Evolutionary conservation across 331 rosid genomes (phyloP).

Genomic region (Malus hybrid): DNA sequence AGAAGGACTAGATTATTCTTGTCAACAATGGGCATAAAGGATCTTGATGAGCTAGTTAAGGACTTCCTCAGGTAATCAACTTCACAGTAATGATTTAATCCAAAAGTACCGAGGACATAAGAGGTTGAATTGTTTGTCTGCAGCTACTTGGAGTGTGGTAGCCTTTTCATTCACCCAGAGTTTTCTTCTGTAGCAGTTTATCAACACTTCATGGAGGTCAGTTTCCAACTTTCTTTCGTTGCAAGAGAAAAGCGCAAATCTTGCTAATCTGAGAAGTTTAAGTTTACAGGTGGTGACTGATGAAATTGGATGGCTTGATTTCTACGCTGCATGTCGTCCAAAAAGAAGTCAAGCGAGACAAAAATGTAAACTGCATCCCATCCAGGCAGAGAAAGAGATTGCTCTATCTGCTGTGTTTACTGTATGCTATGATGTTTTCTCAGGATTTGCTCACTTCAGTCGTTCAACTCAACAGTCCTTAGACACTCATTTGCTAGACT

Average conservation of each 20-base stretch:
- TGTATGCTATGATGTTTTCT: constrained; percentile 59
- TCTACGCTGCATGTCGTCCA: constrained; percentile 37
- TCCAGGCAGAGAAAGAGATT: constrained; percentile 69
- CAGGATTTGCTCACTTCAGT: constrained; percentile 60
- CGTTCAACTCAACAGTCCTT: constrained; percentile 51
- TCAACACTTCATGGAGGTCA: constrained; percentile 70
- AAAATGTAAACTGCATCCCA: constrained; percentile 32
- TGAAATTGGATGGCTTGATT: constrained; percentile 72
- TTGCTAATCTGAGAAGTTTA: background rate
- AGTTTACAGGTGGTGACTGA: constrained; percentile 49
- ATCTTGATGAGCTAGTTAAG: constrained; percentile 54
- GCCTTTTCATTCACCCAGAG: constrained; percentile 51
- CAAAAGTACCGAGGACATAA: constrained; percentile 2
- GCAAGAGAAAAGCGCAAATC: background rate
- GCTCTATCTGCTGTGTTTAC: constrained; percentile 43
- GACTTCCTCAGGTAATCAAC: constrained; percentile 55
- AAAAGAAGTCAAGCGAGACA: constrained; percentile 31
- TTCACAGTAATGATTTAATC: background rate
- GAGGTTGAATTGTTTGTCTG: constrained; percentile 20
- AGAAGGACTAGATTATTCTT: constrained; percentile 59
- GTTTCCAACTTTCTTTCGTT: constrained; percentile 11
- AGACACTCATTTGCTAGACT: constrained; percentile 35
- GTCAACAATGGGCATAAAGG: constrained; percentile 50
- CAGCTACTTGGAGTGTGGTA: constrained; percentile 74
- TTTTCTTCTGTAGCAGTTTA: constrained; percentile 40